These are phyloP conservation scores for Cladosporium cucumerinum DNA, from an alignment of 2,329 filamentous ascomycete genomes.

Conservation along the genomic window DNA sequence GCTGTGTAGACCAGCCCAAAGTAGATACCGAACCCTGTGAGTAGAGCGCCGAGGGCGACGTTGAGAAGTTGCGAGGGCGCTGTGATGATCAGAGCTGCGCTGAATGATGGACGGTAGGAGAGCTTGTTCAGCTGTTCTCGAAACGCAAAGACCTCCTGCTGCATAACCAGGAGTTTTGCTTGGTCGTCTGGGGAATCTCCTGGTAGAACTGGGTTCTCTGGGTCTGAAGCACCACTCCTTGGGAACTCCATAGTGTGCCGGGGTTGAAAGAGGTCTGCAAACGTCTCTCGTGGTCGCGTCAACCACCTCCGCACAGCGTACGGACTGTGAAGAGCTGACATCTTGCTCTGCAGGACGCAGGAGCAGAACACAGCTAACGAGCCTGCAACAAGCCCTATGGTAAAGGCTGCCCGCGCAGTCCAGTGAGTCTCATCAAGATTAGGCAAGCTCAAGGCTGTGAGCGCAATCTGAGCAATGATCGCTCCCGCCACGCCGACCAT, in stretches of 20 bases:
- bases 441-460: background rate
- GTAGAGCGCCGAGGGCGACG: background rate
- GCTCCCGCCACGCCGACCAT: conserved; percentile 11
- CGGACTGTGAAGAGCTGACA: background rate
- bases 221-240: background rate
- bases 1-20: background rate
- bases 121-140: background rate
- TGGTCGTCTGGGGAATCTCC: background rate
- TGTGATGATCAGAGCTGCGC: background rate
- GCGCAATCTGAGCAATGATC: conserved; percentile 7
- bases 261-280: background rate
- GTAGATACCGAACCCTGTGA: conserved; percentile 1
- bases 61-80: background rate
- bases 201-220: background rate
- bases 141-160: background rate
- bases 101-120: background rate
- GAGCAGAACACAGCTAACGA: background rate
- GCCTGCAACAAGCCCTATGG: background rate
- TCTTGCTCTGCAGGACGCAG: background rate
- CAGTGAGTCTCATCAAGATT: background rate
- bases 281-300: background rate
- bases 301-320: background rate
- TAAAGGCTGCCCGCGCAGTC: background rate
- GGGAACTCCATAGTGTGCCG: background rate
- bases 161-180: background rate